Evolutionary conservation across 805 yeast genomes (phyloP).

Genomic region (Candida ulmi): DNA sequence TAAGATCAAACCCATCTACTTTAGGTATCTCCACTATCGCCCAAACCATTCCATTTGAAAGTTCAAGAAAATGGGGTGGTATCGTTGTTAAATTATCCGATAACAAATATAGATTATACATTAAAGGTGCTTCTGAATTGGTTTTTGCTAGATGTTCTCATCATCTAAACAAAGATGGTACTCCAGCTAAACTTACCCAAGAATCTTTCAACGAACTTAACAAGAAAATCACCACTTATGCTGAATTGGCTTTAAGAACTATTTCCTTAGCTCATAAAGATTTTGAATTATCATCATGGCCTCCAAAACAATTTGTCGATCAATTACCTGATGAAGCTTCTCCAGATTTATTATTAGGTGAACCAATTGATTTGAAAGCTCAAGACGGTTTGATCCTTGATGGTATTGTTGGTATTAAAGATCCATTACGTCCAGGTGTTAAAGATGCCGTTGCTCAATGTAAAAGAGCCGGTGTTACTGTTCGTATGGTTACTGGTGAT

Average conservation of each 20-base stretch:
- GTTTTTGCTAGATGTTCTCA: conserved; percentile 56
- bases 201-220: conserved; percentile 26
- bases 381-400: conserved; percentile 47
- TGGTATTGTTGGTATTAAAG: conserved; percentile 87
- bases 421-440: conserved; percentile 89
- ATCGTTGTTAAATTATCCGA: conserved; percentile 50
- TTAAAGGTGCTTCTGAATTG: conserved; percentile 96
- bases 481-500: conserved; percentile 98
- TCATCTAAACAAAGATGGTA: conserved; percentile 28
- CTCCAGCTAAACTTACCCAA: conserved; percentile 22
- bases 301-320: conserved; percentile 47
- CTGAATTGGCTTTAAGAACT: conserved; percentile 79
- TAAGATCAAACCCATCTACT: conserved; percentile 31
- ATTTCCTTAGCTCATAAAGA: conserved; percentile 83
- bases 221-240: conserved; percentile 49
- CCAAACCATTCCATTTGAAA: conserved; percentile 86
- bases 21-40: conserved; percentile 38
- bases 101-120: conserved; percentile 47
- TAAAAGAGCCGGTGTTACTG: conserved; percentile 86
- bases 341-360: conserved; percentile 35
- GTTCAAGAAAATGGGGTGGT: conserved; percentile 90
- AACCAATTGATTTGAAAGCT: conserved; percentile 21
- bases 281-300: conserved; percentile 53
- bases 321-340: conserved; percentile 35
- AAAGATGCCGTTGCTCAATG: conserved; percentile 84